Evolutionary conservation across 176 grass and related monocot species (phyloP).

Genomic region (Thalia dealbata): DNA sequence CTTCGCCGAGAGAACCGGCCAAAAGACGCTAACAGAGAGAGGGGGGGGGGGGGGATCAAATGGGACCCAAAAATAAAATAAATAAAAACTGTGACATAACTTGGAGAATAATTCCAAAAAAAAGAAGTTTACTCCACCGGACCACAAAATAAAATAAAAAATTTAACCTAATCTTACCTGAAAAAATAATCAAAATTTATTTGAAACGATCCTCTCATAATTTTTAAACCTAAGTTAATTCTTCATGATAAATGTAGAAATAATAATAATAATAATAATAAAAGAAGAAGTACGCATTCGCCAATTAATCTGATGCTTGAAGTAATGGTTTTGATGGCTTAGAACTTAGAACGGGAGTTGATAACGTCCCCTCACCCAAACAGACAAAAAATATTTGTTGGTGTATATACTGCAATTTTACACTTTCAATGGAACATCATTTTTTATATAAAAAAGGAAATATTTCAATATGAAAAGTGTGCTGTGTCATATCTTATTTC

Average conservation of each 20-base stretch:
- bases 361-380: not conserved
- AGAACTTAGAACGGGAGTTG: not conserved
- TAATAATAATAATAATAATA: too few relatives aligned
- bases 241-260: too few relatives aligned
- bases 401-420: too few relatives aligned
- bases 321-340: not conserved
- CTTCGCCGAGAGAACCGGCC: not conserved
- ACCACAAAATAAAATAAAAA: not conserved
- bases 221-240: too few relatives aligned
- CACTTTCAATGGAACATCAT: too few relatives aligned
- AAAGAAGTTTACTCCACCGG: not conserved
- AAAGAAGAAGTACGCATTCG: too few relatives aligned
- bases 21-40: not conserved
- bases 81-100: not conserved
- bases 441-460: too few relatives aligned
- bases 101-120: conserved; percentile 2
- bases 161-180: too few relatives aligned
- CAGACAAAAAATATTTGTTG: not conserved
- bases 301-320: not conserved
- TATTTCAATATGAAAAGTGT: too few relatives aligned
- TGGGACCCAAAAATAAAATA: not conserved
- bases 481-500: too few relatives aligned
- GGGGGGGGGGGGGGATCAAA: not conserved
- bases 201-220: too few relatives aligned
- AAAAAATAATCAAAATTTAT: too few relatives aligned